Evolutionary conservation across 2,329 filamentous ascomycete genomes (phyloP).

Genomic region (Pseudocercospora fuligena): DNA sequence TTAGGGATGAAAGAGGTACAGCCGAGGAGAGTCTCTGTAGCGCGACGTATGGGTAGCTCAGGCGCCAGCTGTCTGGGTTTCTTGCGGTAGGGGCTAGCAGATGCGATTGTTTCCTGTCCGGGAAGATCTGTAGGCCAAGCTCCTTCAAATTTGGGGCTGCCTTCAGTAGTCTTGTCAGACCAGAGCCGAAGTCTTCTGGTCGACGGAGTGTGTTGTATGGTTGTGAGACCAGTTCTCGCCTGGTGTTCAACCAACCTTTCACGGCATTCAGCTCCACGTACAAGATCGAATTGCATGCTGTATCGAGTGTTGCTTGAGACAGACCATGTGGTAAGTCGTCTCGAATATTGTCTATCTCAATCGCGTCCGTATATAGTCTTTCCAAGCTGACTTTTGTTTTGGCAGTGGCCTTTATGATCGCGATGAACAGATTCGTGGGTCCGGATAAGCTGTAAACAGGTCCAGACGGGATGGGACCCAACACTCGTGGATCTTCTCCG

Average conservation of each 20-base stretch:
- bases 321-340: slow-evolving; percentile 15
- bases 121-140: slow-evolving; percentile 37
- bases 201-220: slow-evolving; percentile 14
- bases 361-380: slow-evolving; percentile 41
- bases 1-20: slow-evolving; percentile 28
- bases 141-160: slow-evolving; percentile 33
- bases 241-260: slow-evolving; percentile 28
- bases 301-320: slow-evolving; percentile 23
- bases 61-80: slow-evolving; percentile 30
- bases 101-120: slow-evolving; percentile 30
- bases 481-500: slow-evolving; percentile 37
- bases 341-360: slow-evolving; percentile 38
- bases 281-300: slow-evolving; percentile 32
- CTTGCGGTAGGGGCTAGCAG: slow-evolving; percentile 27
- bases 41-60: slow-evolving; percentile 32
- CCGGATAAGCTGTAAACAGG: slow-evolving; percentile 29
- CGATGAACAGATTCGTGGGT: slow-evolving; percentile 35
- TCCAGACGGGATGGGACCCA: slow-evolving; percentile 32
- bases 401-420: slow-evolving; percentile 32
- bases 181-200: slow-evolving; percentile 26
- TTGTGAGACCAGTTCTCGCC: slow-evolving; percentile 10
- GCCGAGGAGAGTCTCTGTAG: slow-evolving; percentile 24
- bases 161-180: slow-evolving; percentile 31
- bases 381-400: slow-evolving; percentile 23
- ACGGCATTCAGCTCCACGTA: slow-evolving; percentile 39